A percentile compares a stretch with the other conserved stretches of the same genome.
Evolutionary conservation across 805 yeast species (phyloP).

Genomic region (Jamesozyma jinghongensis): DNA sequence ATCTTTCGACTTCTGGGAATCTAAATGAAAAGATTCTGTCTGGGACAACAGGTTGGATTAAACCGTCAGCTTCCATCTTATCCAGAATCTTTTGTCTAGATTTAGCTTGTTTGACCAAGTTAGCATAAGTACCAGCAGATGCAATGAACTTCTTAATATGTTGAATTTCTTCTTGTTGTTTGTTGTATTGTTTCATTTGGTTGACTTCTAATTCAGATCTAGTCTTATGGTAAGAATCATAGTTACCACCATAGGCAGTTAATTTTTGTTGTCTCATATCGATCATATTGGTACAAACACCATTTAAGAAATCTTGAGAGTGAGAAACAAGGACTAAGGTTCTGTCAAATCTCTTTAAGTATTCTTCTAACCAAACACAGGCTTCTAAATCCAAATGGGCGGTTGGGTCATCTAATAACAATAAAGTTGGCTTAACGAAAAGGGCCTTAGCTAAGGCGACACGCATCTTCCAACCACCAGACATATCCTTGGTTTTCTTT

Average conservation of each 20-base stretch:
- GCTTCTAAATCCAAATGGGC: conserved; percentile 99
- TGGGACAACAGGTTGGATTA: conserved; percentile 82
- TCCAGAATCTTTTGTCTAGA: conserved; percentile 98
- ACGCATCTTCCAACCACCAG: conserved; percentile 99
- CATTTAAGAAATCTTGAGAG: conserved; percentile 98
- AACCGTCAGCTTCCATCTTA: conserved; percentile 99
- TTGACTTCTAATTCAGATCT: conserved; percentile 89
- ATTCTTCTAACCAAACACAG: conserved; percentile 99
- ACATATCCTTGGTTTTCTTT: conserved; percentile 96
- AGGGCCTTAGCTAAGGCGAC: conserved; percentile 96
- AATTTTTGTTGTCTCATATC: conserved; percentile 87
- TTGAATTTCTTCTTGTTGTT: conserved; percentile 97
- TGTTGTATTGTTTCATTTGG: conserved; percentile 94
- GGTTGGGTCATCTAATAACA: conserved; percentile 95
- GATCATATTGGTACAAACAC: conserved; percentile 96
- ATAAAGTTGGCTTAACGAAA: conserved; percentile 93
- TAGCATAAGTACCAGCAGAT: conserved; percentile 99
- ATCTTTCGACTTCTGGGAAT: conserved; percentile 91
- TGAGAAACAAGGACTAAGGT: conserved; percentile 91
- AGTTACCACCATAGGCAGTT: conserved; percentile 89
- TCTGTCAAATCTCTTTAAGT: conserved; percentile 88
- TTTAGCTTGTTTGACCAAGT: conserved; percentile 96
- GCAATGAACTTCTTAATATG: conserved; percentile 99
- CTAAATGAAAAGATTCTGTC: conserved; percentile 92
- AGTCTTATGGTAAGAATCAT: conserved; percentile 93